Base-by-base conservation (phyloP, 352 stramenopile species). In the Phytophthora sp. region DNA sequence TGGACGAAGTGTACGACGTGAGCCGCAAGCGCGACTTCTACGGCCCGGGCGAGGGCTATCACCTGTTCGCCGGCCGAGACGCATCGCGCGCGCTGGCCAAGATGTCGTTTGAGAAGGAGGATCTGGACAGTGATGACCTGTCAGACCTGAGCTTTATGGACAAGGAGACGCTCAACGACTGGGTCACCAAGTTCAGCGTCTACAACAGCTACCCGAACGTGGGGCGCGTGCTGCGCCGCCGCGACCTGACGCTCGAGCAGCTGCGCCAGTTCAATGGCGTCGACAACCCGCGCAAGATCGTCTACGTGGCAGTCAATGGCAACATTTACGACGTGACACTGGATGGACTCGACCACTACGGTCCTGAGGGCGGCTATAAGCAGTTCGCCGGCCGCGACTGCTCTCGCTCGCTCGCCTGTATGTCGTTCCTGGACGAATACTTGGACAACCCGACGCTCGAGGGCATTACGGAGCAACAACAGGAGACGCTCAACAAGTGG, bases 281-380 rank as follows among this genome's bases (percentile, higher is more conserved):
- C 18, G 80, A 93, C 71, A 84, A 89, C 62, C 88, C 91, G 31
- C 82, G 88, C 56, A 80, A 96, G 47, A 97, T 88, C 18, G 96
- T 98, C 54, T 99, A 99, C 71, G 78, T 99, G 36, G 96, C 79
- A 20, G 69, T 98, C 4, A 94, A 95, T 18, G 89, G 95, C 63
- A 97, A 97, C 54, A 96, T 99, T 39, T 99, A 98, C 79, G 98
- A 99, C 77, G 92, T 98, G 47, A 98, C 93, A 20, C 96, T 98
- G 72, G 96, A 98, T 51, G 89, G 96, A 5, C 62, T 84, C 9
- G 77, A 88, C 26, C 97, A 98, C 77, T 99, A 99, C 76, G 94
- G 93, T 30, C 84, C 92, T 1, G 91, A 92, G 35, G 90, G 95
- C 18, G 84, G 92, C 31, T 99, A 99, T 82, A 90, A 98, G 55